Conservation (phyloP, 2,329 filamentous ascomycete genomes). For the Fusarium clavum region DNA sequence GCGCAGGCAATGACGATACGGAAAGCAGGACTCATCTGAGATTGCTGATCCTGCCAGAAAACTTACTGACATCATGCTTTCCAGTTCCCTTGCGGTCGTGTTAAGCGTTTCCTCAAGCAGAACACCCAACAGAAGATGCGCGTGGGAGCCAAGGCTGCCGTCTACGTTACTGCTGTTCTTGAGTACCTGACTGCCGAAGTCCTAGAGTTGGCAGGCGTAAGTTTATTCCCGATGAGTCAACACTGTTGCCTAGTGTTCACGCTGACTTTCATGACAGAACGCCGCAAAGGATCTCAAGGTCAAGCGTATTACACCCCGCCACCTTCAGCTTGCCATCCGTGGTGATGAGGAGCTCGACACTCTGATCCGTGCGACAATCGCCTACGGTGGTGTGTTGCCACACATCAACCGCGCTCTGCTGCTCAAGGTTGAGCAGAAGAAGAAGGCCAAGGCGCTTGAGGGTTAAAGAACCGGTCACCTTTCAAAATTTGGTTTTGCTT, state of each 20-base stretch:
- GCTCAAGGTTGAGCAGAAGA: conserved; percentile 97
- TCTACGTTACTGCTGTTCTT: conserved; percentile 97
- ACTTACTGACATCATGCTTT: conserved; percentile 41
- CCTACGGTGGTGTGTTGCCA: conserved; percentile 96
- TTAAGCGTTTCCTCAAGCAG: conserved; percentile 99
- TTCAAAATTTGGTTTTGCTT: conserved; percentile 37
- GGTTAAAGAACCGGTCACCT: conserved; percentile 49
- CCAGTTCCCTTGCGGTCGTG: conserved; percentile 98
- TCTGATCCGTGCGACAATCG: conserved; percentile 96
- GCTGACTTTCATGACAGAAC: conserved; percentile 67
- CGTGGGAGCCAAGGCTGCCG: conserved; percentile 97
- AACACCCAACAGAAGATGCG: conserved; percentile 99
- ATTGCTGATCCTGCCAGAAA: not conserved
- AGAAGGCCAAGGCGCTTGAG: conserved; percentile 75
- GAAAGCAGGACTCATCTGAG: conserved; percentile 22
- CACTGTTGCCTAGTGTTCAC: conserved; percentile 26
- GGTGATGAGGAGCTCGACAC: conserved; percentile 99
- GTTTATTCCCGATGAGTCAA: conserved; percentile 51
- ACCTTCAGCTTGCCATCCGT: conserved; percentile 96
- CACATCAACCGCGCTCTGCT: conserved; percentile 98
- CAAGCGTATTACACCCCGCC: conserved; percentile 98
- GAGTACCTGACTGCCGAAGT: conserved; percentile 99
- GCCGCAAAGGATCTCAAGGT: conserved; percentile 99
- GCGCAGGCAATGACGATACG: conserved; percentile 26
- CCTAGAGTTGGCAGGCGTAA: conserved; percentile 91